Base-by-base conservation (phyloP, 495 filamentous ascomycete genomes). In the Pseudotulostoma volvatum region DNA sequence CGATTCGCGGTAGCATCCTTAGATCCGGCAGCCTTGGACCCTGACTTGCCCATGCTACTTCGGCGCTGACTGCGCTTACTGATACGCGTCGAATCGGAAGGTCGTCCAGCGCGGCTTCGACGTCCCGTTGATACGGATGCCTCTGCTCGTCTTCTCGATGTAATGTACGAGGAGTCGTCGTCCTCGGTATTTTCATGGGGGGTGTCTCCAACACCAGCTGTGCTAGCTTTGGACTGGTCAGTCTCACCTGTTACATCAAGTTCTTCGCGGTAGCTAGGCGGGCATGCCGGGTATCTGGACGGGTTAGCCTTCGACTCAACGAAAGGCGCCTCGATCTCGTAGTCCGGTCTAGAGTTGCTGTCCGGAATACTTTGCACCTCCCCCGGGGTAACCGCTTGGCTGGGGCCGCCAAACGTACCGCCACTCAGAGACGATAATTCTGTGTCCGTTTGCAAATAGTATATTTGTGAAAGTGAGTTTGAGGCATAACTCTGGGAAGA, bases 1-100 rank as follows among this genome's bases (percentile, higher is more conserved):
- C 81, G 76, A 1, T 64, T 68, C 38, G 74, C 63, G 0, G 37
- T 36, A 1, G 46, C 38, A 16, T 44, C 31, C 9, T 37, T 37
- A 17, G 35, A 20, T 2, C n/a, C n/a, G n/a, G n/a, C n/a, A 37
- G 35, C 9, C 35, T 20, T 37, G 18, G 17, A n/a, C 1, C 21
- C 20, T 4, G 35, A 37, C n/a, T 37, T 37, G 17, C 21, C 11
- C 4, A 17, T 18, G n/a, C 14, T n/a, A 21, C 7, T 18, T 19
- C 21, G 35, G 13, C 13, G 2, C 13, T 11, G 2, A 37, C 35
- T 7, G 7, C 17, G 17, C 9, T 19, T 20, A 18, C 35, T 1
- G 9, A 13, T 2, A 7, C 7, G 4, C 17, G 13, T 17, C 17
- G 18, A 37, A 17, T n/a, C n/a, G n/a, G 35, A 7, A 9, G 35